Percentiles rank a stretch among this genome's conserved stretches.
phyloP scores from a whole-genome alignment of 163 green algal species.

The Smithsoniella earleae region DNA sequence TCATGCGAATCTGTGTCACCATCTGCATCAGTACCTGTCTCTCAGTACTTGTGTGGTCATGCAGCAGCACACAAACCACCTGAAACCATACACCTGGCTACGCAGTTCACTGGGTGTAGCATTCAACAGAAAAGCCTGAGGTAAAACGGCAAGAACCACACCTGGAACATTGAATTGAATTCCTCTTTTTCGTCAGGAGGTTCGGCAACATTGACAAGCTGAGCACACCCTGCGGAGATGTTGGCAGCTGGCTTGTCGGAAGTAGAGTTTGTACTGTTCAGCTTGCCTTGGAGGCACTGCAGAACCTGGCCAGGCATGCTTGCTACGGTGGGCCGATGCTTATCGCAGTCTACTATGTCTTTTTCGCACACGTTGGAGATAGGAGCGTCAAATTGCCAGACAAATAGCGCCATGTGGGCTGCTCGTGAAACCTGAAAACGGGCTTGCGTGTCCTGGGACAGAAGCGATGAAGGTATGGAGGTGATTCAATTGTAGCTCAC shows the following conservation, averaged over 20 bases:
- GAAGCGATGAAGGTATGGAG: too few species aligned
- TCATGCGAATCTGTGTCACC: background rate
- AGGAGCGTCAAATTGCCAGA: background rate
- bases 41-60: background rate
- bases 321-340: background rate
- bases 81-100: background rate
- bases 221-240: background rate
- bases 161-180: background rate
- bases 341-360: slow-evolving; percentile 33
- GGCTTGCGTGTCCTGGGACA: too few species aligned
- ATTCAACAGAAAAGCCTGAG: background rate
- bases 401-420: slow-evolving; percentile 7
- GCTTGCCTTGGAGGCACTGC: background rate
- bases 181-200: slow-evolving; percentile 44
- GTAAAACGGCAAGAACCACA: background rate
- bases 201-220: slow-evolving; percentile 48
- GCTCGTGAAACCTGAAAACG: background rate
- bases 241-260: slow-evolving; percentile 26
- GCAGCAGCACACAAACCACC: background rate
- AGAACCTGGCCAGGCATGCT: background rate
- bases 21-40: slow-evolving; percentile 2
- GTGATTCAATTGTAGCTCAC: too few species aligned
- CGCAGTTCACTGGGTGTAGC: background rate
- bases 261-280: background rate
- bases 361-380: slow-evolving; percentile 13